A percentile compares a stretch with the other conserved stretches of the same genome.
Evolutionary conservation across 2,329 filamentous ascomycete species (phyloP).

Genomic region (Ilyonectria sp.): DNA sequence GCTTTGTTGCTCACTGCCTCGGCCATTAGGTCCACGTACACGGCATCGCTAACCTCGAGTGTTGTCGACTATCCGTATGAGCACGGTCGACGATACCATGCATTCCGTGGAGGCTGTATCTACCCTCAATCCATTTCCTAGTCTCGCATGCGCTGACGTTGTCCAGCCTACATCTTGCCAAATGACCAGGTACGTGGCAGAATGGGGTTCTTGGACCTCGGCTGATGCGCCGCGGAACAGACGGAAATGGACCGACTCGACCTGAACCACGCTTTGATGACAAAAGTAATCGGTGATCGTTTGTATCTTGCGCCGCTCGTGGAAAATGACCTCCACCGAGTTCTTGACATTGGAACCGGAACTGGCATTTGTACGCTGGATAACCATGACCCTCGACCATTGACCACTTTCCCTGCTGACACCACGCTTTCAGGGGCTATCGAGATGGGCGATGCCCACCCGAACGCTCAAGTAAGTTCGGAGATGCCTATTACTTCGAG

Average conservation of each 20-base stretch:
- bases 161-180: slow-evolving; percentile 18
- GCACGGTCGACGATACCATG: slow-evolving; percentile 50
- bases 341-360: slow-evolving; percentile 62
- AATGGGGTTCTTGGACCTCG: not conserved
- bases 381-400: not conserved
- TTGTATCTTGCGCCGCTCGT: slow-evolving; percentile 46
- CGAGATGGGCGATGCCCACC: slow-evolving; percentile 54
- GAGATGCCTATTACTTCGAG: slow-evolving; percentile 37
- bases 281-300: slow-evolving; percentile 40
- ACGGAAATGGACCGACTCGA: slow-evolving; percentile 55
- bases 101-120: slow-evolving; percentile 49
- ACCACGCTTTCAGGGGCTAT: slow-evolving; percentile 51
- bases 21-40: slow-evolving; percentile 26
- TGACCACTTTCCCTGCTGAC: not conserved
- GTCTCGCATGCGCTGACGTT: not conserved
- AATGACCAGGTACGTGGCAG: slow-evolving; percentile 20
- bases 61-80: slow-evolving; percentile 48
- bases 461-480: slow-evolving; percentile 25
- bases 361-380: slow-evolving; percentile 56
- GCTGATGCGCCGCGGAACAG: not conserved
- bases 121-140: no score
- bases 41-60: slow-evolving; percentile 48
- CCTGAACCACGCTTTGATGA: slow-evolving; percentile 52
- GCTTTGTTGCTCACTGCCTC: not conserved
- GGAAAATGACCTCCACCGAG: slow-evolving; percentile 46